These are phyloP conservation scores for Asterochloris erici DNA, from an alignment of 139 green algal genomes.

Conservation along the genomic window DNA sequence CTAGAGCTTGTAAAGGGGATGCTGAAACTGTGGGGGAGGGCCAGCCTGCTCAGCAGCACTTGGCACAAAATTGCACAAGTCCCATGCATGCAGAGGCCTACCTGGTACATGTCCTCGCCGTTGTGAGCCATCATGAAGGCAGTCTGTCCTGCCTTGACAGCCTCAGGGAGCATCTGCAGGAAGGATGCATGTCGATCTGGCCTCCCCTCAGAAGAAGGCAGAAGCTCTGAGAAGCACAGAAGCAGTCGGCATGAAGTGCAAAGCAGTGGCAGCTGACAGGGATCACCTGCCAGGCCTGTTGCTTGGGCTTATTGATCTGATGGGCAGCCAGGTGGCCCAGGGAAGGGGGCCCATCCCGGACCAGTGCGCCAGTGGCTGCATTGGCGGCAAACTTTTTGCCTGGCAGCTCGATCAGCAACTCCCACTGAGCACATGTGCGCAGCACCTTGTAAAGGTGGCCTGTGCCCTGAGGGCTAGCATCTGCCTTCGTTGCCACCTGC, in stretches of 20 bases:
- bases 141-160: slow-evolving; percentile 21
- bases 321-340: slow-evolving; percentile 32
- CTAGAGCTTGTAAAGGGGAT: too few species aligned
- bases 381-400: slow-evolving; percentile 16
- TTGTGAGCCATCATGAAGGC: slow-evolving; percentile 27
- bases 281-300: slow-evolving; percentile 25
- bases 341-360: slow-evolving; percentile 16
- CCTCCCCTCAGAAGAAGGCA: too few species aligned
- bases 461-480: slow-evolving; percentile 1
- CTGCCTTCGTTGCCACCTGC: slow-evolving; percentile 24
- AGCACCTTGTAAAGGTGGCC: slow-evolving; percentile 35
- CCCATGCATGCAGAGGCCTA: neutral
- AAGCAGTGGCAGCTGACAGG: too few species aligned
- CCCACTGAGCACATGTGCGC: slow-evolving; percentile 20
- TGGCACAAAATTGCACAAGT: neutral
- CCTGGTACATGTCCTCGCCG: slow-evolving; percentile 31
- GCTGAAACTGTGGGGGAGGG: too few species aligned
- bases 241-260: too few species aligned
- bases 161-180: slow-evolving; percentile 18
- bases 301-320: slow-evolving; percentile 34
- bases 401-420: slow-evolving; percentile 23
- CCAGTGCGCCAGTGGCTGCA: slow-evolving; percentile 16
- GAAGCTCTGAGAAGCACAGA: too few species aligned
- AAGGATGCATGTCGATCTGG: too few species aligned
- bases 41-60: too few species aligned